A percentile compares a stretch with the other conserved stretches of the same genome.
phyloP scores from a whole-genome alignment of 805 yeast species.

The Candida ovalis region DNA sequence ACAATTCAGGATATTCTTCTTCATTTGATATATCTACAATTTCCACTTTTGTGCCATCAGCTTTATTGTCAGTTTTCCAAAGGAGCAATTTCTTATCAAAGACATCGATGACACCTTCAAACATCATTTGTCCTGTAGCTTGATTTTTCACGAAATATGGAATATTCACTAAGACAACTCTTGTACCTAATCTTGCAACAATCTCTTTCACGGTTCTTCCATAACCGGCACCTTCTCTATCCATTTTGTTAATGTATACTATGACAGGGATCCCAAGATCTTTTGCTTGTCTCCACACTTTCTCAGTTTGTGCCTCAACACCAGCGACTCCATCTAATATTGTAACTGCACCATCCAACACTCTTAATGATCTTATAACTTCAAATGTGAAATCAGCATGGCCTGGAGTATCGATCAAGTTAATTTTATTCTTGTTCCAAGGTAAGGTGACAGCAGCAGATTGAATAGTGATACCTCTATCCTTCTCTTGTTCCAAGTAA shows the following conservation, averaged over 20 bases:
- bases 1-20: conserved; percentile 30
- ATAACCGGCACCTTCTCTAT: conserved; percentile 92
- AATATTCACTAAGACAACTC: conserved; percentile 68
- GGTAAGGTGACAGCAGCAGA: conserved; percentile 92
- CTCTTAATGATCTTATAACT: conserved; percentile 84
- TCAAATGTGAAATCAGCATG: conserved; percentile 98
- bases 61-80: conserved; percentile 38
- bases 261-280: conserved; percentile 67
- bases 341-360: conserved; percentile 90
- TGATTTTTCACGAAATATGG: conserved; percentile 62
- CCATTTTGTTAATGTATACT: conserved; percentile 91
- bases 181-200: conserved; percentile 67
- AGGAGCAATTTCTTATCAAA: conserved; percentile 54
- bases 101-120: conserved; percentile 75
- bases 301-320: conserved; percentile 96
- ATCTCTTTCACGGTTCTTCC: conserved; percentile 86
- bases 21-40: conserved; percentile 41
- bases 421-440: conserved; percentile 71
- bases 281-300: conserved; percentile 88
- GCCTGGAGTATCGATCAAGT: conserved; percentile 95
- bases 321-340: conserved; percentile 96
- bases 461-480: conserved; percentile 93
- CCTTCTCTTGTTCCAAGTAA: conserved; percentile 82
- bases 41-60: conserved; percentile 48
- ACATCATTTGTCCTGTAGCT: conserved; percentile 34